Base-by-base conservation (phyloP, 257 asterid genomes). In the Solanum clarkiae region DNA sequence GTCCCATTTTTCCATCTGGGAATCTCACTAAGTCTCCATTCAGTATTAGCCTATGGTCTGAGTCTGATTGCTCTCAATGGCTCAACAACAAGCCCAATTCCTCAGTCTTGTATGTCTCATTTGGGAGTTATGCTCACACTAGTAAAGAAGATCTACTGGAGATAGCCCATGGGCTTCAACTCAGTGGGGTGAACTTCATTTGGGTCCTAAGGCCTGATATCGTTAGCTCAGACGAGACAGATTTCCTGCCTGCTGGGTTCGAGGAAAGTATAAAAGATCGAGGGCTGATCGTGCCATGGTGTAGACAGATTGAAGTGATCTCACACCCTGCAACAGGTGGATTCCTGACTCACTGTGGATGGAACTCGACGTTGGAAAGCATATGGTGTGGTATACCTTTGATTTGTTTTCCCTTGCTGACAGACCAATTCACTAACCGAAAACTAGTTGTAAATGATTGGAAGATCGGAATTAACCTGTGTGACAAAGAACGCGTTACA, bases 131-230 rank as follows among this genome's bases (percentile, higher is more conserved):
- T 40, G 95, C 97, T 4, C 95, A 91, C 84, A 89, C 92, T 5
- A 91, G 89, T 29, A 91, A 90, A 84, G 80, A 91, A 4, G 97
- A 92, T 75, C 85, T 93, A 49, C 74, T 90, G 87, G 97, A 93
- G 82, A 94, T 94, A 26, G 96, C 96, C 59, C 87, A 89, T 8
- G 98, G 98, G 26, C 89, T 94, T 13, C 59, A 88, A 56, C 13
- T 60, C 4, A 93, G 96, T 32, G 90, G 90, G 42, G 92, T 90
- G 36, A 85, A 84, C 71, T 94, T 94, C 83, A 81, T 94, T 79
- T 93, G 97, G 98, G 95, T 94, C 17, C 77, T 92, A 79, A 87
- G 98, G 36, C 95, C 95, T 40, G 98, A 93, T 55, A 91, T 93
- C 12, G 94, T 93, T 29, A 91, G 86, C 89, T 91, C 97, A 0